Base-by-base conservation (phyloP, 148 eudicot genomes). In the Silene uniflora region DNA sequence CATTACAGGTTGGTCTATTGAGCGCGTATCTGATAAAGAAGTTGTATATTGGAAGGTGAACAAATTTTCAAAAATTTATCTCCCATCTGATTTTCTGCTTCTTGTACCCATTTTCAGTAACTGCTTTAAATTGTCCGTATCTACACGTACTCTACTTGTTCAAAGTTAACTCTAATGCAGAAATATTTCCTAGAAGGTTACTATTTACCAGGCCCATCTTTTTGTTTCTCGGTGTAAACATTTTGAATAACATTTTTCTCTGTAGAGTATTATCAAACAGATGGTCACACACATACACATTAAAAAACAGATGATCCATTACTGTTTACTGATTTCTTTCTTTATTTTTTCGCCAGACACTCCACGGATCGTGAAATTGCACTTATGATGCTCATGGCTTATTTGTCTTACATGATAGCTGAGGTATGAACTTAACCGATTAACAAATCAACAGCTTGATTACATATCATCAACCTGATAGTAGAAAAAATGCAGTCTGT, bases 301-400 rank as follows among this genome's bases (percentile, higher is more conserved):
- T 27, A 44, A 46, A 32, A 47, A 47, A 27, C 49, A 6, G 6
- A 52, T 18, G 13, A 14, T 25, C 5, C 14, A 27, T 11, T 32
- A 1, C 1, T 27, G 2, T 27, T 23, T 52, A 17, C 14, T 73
- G 62, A n/a, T 71, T 21, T 25, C 23, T 52, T 73, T 44, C 62
- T 72, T 67, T 79, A n/a, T 61, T 19, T 75, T 71, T 70, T 73
- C 62, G 42, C 46, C 89, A 94, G 98, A 76, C 98, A 94, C 82
- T 94, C 98, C 14, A 94, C 98, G 16, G 98, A 94, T 81, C 91
- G 98, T 63, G 98, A 94, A 82, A 91, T 94, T 75, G 98, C 98
- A 29, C 91, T 94, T 73, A 94, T 94, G 98, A 82, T 94, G 86
- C 91, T 94, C 63, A 82, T 94, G 91, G 98, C 98, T 71, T 94